phyloP scores from a whole-genome alignment of 2,329 filamentous ascomycete genomes.

The Aspergillus sp. region DNA sequence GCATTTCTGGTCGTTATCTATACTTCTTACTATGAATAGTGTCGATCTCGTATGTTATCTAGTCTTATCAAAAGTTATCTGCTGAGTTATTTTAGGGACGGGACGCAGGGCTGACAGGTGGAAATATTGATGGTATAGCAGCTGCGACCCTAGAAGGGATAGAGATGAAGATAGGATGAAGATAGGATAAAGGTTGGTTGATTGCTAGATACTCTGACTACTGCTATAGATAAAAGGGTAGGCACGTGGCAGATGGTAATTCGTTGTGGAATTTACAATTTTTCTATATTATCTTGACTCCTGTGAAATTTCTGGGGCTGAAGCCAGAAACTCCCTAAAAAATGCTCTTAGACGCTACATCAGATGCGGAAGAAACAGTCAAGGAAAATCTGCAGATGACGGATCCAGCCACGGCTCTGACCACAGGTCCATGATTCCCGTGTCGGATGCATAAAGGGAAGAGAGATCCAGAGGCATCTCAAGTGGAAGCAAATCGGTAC shows the following conservation, averaged over 20 bases:
- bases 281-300: too few species aligned
- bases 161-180: too few species aligned
- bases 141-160: too few species aligned
- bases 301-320: too few species aligned
- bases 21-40: neutral
- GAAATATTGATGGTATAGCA: neutral
- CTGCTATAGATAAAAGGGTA: too few species aligned
- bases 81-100: neutral
- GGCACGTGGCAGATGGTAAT: too few species aligned
- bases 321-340: too few species aligned
- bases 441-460: constrained; percentile 7
- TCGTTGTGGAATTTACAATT: too few species aligned
- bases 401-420: constrained; percentile 4
- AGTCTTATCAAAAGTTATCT: neutral
- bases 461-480: constrained; percentile 12
- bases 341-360: too few species aligned
- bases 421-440: constrained; percentile 10
- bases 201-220: too few species aligned
- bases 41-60: neutral
- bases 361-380: neutral
- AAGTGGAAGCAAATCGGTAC: constrained; percentile 2
- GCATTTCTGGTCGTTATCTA: neutral
- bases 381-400: neutral
- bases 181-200: too few species aligned
- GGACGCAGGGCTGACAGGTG: neutral